Evolutionary conservation across 2,329 filamentous ascomycete species (phyloP).

Genomic region (Nannizzia gypsea): DNA sequence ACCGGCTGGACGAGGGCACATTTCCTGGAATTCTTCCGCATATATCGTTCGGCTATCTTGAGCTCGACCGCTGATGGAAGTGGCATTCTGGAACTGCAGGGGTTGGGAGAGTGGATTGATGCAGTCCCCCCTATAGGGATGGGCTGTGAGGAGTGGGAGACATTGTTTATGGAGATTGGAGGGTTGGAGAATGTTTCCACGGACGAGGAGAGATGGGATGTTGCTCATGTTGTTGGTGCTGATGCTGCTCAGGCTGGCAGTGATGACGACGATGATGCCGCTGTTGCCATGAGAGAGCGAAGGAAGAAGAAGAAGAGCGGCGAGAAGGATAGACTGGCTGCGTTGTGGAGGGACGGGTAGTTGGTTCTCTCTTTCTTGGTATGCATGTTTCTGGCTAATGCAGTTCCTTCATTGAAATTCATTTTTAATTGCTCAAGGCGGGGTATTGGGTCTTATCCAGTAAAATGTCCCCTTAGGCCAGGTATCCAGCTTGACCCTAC

Average conservation of each 20-base stretch:
- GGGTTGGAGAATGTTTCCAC: not conserved
- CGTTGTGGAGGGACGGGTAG: too few relatives aligned
- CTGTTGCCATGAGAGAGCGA: too few relatives aligned
- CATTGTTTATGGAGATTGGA: not conserved
- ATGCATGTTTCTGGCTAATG: not conserved
- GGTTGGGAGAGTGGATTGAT: constrained; percentile 1
- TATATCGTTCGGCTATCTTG: constrained; percentile 5
- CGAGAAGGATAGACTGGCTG: too few relatives aligned
- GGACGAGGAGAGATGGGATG: not conserved
- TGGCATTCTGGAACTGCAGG: too few relatives aligned
- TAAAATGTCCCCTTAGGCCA: not conserved
- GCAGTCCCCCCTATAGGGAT: not conserved
- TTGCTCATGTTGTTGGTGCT: not conserved
- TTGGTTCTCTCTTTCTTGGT: too few relatives aligned
- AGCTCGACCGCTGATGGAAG: not conserved
- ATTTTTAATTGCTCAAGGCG: not conserved
- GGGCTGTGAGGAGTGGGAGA: not conserved
- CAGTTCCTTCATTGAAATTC: not conserved
- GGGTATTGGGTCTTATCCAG: not conserved
- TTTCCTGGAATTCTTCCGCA: constrained; percentile 6
- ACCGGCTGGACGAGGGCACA: constrained; percentile 7
- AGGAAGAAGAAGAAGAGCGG: too few relatives aligned
- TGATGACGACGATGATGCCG: not conserved
- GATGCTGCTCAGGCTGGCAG: not conserved
- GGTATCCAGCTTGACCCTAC: not conserved